A percentile compares a stretch with the other conserved stretches of the same genome.
phyloP scores from a whole-genome alignment of 192 early-diverging fungal species.

The Coemansia aciculifera region DNA sequence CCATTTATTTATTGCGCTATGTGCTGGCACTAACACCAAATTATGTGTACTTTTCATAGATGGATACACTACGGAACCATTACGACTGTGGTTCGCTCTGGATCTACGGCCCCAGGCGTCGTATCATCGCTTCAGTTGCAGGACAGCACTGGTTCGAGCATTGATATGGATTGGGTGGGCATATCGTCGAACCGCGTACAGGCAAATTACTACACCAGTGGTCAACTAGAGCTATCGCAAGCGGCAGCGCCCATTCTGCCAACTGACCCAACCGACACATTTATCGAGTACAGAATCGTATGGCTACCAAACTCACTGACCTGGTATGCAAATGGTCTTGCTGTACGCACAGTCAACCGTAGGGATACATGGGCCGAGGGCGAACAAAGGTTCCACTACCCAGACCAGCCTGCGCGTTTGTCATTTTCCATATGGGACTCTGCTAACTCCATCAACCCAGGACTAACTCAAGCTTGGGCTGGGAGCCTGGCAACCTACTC shows the following conservation, averaged over 20 bases:
- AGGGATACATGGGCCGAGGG: conserved; percentile 55
- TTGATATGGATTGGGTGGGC: conserved; percentile 66
- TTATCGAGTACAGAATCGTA: conserved; percentile 61
- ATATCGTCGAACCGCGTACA: conserved; percentile 56
- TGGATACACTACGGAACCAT: conserved; percentile 65
- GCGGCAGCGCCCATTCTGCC: conserved; percentile 25
- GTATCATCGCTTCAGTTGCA: conserved; percentile 63
- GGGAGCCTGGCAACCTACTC: conserved; percentile 49
- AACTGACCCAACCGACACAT: conserved; percentile 45
- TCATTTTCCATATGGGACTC: conserved; percentile 67
- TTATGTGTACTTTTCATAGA: conserved; percentile 5
- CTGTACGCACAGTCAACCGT: conserved; percentile 55
- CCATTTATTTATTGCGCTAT: neutral
- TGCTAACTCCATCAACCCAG: conserved; percentile 38
- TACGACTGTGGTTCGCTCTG: conserved; percentile 57
- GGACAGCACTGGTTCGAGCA: conserved; percentile 59
- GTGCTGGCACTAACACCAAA: neutral
- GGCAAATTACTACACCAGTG: conserved; percentile 61
- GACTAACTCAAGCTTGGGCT: conserved; percentile 54
- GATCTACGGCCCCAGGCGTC: conserved; percentile 56
- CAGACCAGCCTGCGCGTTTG: conserved; percentile 48
- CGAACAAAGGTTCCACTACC: conserved; percentile 51
- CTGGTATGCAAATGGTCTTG: conserved; percentile 60
- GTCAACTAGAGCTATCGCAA: conserved; percentile 41
- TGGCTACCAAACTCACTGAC: conserved; percentile 61